phyloP scores from a whole-genome alignment of 1,284 basidiomycete genomes.

The Boletus austroedulis region DNA sequence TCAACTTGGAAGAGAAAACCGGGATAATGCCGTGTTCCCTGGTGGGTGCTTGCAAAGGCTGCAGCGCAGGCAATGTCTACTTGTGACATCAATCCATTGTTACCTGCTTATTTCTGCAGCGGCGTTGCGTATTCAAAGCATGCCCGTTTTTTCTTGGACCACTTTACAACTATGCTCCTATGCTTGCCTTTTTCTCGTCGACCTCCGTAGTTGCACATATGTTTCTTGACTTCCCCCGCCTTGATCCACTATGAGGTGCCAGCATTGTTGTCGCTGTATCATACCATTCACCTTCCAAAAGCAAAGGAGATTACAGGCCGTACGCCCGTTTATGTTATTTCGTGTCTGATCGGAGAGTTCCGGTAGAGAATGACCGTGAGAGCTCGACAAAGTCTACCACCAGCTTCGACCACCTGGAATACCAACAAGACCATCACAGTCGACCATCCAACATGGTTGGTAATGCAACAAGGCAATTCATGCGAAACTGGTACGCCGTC shows the following conservation, averaged over 20 bases:
- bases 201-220: constrained; percentile 14
- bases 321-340: constrained; percentile 21
- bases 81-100: constrained; percentile 40
- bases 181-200: constrained; percentile 16
- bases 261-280: constrained; percentile 32
- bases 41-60: constrained; percentile 44
- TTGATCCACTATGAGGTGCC: constrained; percentile 26
- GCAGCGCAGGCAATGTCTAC: constrained; percentile 40
- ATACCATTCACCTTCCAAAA: constrained; percentile 15
- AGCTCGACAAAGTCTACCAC: neutral
- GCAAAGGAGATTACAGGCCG: constrained; percentile 13
- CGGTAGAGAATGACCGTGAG: constrained; percentile 21
- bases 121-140: constrained; percentile 4
- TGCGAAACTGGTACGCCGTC: constrained; percentile 80
- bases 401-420: neutral
- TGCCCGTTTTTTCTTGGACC: neutral
- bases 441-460: constrained; percentile 25
- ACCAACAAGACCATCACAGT: neutral
- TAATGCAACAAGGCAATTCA: constrained; percentile 38
- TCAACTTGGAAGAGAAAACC: constrained; percentile 46
- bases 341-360: constrained; percentile 17
- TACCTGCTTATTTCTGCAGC: neutral
- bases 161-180: constrained; percentile 16
- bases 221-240: constrained; percentile 16
- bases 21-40: constrained; percentile 30